Conservation (phyloP, 1,284 basidiomycete genomes). For the Megacollybia platyphylla region DNA sequence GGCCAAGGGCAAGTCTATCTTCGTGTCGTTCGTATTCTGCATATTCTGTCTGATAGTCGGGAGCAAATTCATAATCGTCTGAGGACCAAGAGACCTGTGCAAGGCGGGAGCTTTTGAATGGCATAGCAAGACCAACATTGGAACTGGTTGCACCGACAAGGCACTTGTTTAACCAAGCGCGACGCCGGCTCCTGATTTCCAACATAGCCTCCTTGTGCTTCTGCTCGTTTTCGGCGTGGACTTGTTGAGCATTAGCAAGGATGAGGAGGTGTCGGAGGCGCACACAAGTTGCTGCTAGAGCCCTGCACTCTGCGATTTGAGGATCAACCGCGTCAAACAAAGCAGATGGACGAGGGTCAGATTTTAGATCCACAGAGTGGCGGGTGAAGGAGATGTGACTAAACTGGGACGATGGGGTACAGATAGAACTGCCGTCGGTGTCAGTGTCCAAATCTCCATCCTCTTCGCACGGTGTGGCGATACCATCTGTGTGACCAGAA, state of each 20-base stretch:
- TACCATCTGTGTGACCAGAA: background rate
- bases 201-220: slow-evolving; percentile 27
- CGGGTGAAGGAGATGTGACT: slow-evolving; percentile 7
- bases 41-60: background rate
- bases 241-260: slow-evolving; percentile 21
- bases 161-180: slow-evolving; percentile 39
- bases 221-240: slow-evolving; percentile 21
- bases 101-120: slow-evolving; percentile 26
- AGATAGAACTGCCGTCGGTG: slow-evolving; percentile 42
- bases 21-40: slow-evolving; percentile 11
- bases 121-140: slow-evolving; percentile 26
- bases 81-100: slow-evolving; percentile 20
- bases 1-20: slow-evolving; percentile 6
- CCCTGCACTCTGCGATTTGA: slow-evolving; percentile 15
- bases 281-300: slow-evolving; percentile 20
- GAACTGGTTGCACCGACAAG: slow-evolving; percentile 17
- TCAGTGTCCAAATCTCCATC: slow-evolving; percentile 24
- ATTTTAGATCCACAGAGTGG: background rate
- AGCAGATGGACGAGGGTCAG: background rate
- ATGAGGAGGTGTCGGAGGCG: slow-evolving; percentile 27
- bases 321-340: background rate
- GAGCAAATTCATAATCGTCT: slow-evolving; percentile 18
- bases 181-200: slow-evolving; percentile 35
- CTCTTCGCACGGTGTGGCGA: slow-evolving; percentile 13
- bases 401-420: slow-evolving; percentile 34